phyloP scores from a whole-genome alignment of 345 rosid genomes.

The Turritis glabra region DNA sequence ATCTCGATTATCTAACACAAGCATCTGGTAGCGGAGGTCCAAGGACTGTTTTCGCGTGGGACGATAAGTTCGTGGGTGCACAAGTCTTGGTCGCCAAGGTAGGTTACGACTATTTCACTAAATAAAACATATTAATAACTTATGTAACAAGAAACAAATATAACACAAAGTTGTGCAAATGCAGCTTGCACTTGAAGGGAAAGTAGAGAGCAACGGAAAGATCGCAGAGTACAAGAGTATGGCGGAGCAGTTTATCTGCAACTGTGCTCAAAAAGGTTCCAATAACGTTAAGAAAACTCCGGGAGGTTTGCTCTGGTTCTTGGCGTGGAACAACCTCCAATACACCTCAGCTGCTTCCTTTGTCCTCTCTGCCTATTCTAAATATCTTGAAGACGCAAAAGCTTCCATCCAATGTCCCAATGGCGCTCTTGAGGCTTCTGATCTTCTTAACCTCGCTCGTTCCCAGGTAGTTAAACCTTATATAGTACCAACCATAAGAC shows the following conservation, averaged over 20 bases:
- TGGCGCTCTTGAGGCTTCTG: slow-evolving; percentile 41
- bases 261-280: slow-evolving; percentile 75
- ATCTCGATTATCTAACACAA: slow-evolving; percentile 65
- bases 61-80: slow-evolving; percentile 85
- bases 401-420: slow-evolving; percentile 46
- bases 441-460: slow-evolving; percentile 32
- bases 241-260: slow-evolving; percentile 90
- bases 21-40: slow-evolving; percentile 67
- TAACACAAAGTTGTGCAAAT: slow-evolving; percentile 22
- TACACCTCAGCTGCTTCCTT: slow-evolving; percentile 55
- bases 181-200: slow-evolving; percentile 64
- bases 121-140: not conserved
- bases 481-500: not conserved
- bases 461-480: slow-evolving; percentile 28
- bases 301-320: slow-evolving; percentile 69
- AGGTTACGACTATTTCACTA: not conserved
- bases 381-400: slow-evolving; percentile 43
- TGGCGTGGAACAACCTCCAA: slow-evolving; percentile 52
- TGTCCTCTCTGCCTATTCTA: slow-evolving; percentile 44
- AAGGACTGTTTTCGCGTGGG: slow-evolving; percentile 80
- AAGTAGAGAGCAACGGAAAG: slow-evolving; percentile 24
- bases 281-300: slow-evolving; percentile 40
- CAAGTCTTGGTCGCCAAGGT: slow-evolving; percentile 91
- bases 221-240: slow-evolving; percentile 71
- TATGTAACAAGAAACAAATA: not conserved